Evolutionary conservation across 2,329 filamentous ascomycete genomes (phyloP).

Genomic region (Aspergillus pseudoviridinutans): DNA sequence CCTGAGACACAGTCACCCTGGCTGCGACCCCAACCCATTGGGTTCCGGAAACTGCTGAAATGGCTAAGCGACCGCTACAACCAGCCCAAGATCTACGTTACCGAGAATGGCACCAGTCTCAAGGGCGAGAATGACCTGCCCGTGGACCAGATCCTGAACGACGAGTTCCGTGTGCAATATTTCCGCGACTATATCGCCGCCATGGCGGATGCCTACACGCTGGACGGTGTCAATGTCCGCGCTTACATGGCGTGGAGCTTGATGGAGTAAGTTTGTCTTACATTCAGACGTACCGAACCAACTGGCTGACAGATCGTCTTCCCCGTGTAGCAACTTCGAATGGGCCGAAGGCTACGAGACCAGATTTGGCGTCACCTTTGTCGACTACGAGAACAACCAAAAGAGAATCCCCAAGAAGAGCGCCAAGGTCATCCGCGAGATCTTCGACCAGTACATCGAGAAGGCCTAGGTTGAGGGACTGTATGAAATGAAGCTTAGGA

Average conservation of each 20-base stretch:
- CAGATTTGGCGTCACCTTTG: constrained; percentile 76
- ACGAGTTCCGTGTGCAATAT: constrained; percentile 78
- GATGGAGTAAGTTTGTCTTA: constrained; percentile 57
- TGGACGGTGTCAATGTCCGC: constrained; percentile 73
- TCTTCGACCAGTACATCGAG: constrained; percentile 69
- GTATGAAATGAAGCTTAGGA: not conserved
- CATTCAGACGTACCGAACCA: not conserved
- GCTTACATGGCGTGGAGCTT: constrained; percentile 86
- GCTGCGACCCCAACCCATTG: constrained; percentile 70
- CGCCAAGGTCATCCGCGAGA: constrained; percentile 63
- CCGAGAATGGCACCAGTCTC: constrained; percentile 82
- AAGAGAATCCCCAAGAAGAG: constrained; percentile 82
- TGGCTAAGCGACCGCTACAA: constrained; percentile 76
- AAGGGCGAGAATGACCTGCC: constrained; percentile 77
- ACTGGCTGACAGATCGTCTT: constrained; percentile 7
- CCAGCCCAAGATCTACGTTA: constrained; percentile 76
- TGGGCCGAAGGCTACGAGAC: constrained; percentile 91
- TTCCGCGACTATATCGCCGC: constrained; percentile 73
- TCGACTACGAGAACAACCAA: constrained; percentile 76
- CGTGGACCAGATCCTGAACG: constrained; percentile 67
- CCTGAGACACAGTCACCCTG: constrained; percentile 78
- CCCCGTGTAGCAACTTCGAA: constrained; percentile 65
- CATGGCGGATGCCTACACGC: constrained; percentile 65
- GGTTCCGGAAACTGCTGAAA: constrained; percentile 71
- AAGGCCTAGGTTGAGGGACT: constrained; percentile 44